Evolutionary conservation across 768 basidiomycete species (phyloP), one percentile per base, ranked within the genome.

Genomic region (Neoboletus brunneissimus): DNA sequence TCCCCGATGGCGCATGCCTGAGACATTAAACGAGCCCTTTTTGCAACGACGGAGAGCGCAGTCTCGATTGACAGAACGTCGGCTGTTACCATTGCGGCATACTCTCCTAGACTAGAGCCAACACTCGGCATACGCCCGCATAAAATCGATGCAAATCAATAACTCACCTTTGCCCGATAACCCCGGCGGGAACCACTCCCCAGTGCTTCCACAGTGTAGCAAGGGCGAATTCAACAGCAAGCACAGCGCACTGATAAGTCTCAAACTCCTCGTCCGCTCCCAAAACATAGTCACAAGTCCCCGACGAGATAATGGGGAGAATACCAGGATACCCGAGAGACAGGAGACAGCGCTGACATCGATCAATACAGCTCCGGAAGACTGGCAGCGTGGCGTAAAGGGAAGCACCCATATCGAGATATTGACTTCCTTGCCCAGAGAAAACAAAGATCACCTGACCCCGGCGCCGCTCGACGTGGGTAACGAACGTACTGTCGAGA

Each of bases 341-440:
- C 25, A 73, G 60, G 5, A 91, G 77, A 31, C 78, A 76, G 0
- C 52, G 58, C 44, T 89, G 76, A 60, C 88, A 90, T 47, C 80
- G 75, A 61, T 89, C 80, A 22, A 91, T 78, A 45, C 76, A 72
- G 7, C 62, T 55, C 48, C 68, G 76, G 67, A 90, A 89, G 2
- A 79, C 48, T 0, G 76, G 58, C 8, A 75, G 78, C 1, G 76
- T 76, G 38, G 63, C 64, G 54, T 90, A 91, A 16, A 90, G 76
- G 0, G 69, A 66, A 31, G 70, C 56, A 0, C 85, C 88, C 87
- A 89, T 89, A 7, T 82, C 80, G 18, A 75, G 64, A 71, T 86
- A 85, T 58, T 89, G 87, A 32, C 80, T 75, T 38, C 88, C 89
- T 64, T 89, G 86, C 9, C 89, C 89, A 18, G 88, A 85, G 67